Conservation (phyloP, 345 rosid species). For the Luvunga scandens region DNA sequence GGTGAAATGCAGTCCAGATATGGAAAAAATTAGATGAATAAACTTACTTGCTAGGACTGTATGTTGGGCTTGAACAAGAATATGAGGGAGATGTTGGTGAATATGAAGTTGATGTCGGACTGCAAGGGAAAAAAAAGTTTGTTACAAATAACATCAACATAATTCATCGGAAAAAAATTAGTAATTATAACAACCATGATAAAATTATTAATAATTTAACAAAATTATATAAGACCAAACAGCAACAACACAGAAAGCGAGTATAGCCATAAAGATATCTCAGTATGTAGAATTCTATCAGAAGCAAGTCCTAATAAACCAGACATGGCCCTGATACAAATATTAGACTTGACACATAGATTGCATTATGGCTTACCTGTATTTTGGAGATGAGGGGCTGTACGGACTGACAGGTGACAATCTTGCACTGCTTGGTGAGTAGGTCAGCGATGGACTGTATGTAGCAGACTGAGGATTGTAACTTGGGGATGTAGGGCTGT, state of each 20-base stretch:
- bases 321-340: background rate
- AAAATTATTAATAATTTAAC: background rate
- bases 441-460: constrained; percentile 78
- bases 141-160: background rate
- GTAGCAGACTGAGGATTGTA: constrained; percentile 68
- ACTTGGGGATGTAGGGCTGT: constrained; percentile 57
- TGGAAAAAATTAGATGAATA: background rate
- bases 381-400: background rate
- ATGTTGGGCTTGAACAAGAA: constrained; percentile 87
- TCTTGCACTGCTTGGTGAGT: constrained; percentile 92
- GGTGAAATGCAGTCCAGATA: constrained; percentile 1
- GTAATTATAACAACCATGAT: background rate
- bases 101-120: constrained; percentile 87
- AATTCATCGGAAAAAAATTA: background rate
- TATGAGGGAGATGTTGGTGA: constrained; percentile 93
- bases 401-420: constrained; percentile 60
- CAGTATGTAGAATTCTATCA: background rate
- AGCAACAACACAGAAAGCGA: background rate
- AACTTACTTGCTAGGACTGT: constrained; percentile 86
- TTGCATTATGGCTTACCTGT: background rate
- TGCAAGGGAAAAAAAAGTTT: constrained; percentile 20
- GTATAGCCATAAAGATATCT: too few relatives aligned
- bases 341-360: background rate
- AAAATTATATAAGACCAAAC: background rate
- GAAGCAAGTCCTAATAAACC: background rate